Evolutionary conservation across 805 yeast species (phyloP).

Genomic region (Nakazawaea pomicola): DNA sequence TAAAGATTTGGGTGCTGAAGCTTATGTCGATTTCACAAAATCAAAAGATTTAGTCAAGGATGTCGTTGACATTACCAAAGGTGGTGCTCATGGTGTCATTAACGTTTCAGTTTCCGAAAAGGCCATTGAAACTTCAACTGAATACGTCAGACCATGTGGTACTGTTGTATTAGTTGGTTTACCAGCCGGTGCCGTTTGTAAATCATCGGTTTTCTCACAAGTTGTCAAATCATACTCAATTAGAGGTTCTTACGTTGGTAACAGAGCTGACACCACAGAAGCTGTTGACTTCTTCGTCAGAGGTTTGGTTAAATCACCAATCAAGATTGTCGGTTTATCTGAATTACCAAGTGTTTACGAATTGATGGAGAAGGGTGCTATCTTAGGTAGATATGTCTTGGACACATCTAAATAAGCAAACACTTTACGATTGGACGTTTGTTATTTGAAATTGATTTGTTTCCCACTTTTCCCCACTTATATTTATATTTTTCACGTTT

Average conservation of each 20-base stretch:
- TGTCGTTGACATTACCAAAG: conserved; percentile 37
- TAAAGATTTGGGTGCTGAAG: conserved; percentile 58
- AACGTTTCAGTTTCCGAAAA: conserved; percentile 55
- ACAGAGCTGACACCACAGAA: conserved; percentile 81
- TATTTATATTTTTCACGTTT: no score
- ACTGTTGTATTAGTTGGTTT: conserved; percentile 62
- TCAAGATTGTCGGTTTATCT: conserved; percentile 50
- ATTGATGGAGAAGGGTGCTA: conserved; percentile 56
- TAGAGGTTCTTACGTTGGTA: conserved; percentile 83
- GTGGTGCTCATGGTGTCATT: conserved; percentile 63
- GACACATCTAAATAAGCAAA: conserved; percentile 42
- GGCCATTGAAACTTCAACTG: conserved; percentile 51
- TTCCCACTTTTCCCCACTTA: no score
- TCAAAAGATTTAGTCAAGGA: conserved; percentile 37
- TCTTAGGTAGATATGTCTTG: conserved; percentile 60
- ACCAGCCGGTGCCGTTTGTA: conserved; percentile 74
- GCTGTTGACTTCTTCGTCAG: conserved; percentile 67
- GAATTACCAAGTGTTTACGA: conserved; percentile 43
- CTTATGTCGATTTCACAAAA: conserved; percentile 48
- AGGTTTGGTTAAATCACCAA: conserved; percentile 62
- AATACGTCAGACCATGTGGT: conserved; percentile 55
- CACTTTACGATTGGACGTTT: neutral
- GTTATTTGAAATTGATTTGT: no score
- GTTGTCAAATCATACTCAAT: conserved; percentile 70
- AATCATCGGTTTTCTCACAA: conserved; percentile 64